Evolutionary conservation across 140 eudicot species (phyloP).

Genomic region (Senecio squalidus): DNA sequence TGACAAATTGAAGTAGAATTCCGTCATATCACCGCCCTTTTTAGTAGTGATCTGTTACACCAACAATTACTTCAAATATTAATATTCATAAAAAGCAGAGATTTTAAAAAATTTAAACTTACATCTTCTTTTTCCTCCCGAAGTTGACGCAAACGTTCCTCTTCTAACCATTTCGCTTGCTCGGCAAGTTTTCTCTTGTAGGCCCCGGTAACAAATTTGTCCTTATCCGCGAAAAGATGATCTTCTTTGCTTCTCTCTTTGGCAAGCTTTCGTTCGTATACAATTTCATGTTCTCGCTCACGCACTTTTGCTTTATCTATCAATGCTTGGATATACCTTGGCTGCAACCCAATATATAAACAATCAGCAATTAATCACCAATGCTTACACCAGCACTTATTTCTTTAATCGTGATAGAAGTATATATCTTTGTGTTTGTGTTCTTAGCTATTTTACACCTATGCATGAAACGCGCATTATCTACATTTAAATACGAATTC

Average conservation of each 20-base stretch:
- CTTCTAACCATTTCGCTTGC: conserved; percentile 87
- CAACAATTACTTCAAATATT: neutral
- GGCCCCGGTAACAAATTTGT: conserved; percentile 82
- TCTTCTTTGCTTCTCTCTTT: conserved; percentile 91
- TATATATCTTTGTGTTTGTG: no score
- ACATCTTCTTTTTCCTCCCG: conserved; percentile 93
- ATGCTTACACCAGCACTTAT: no score
- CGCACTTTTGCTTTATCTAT: conserved; percentile 78
- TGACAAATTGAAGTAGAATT: conserved; percentile 65
- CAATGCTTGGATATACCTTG: conserved; percentile 70
- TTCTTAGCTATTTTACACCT: no score
- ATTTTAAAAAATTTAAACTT: no score
- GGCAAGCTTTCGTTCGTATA: conserved; percentile 84
- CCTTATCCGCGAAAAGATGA: conserved; percentile 73
- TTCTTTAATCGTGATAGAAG: no score
- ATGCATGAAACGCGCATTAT: no score
- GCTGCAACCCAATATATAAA: conserved; percentile 31
- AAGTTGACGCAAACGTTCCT: conserved; percentile 77
- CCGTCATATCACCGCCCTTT: conserved; percentile 28
- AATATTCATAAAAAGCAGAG: conserved; percentile 1
- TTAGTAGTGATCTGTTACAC: conserved; percentile 8
- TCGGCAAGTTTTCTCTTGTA: conserved; percentile 94
- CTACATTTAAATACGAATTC: no score
- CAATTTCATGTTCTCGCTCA: conserved; percentile 78
- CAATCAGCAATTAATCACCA: conserved; percentile 8